Evolutionary conservation across 805 yeast genomes (phyloP).

Genomic region (Cyberlindnera xishuangbannaensis): DNA sequence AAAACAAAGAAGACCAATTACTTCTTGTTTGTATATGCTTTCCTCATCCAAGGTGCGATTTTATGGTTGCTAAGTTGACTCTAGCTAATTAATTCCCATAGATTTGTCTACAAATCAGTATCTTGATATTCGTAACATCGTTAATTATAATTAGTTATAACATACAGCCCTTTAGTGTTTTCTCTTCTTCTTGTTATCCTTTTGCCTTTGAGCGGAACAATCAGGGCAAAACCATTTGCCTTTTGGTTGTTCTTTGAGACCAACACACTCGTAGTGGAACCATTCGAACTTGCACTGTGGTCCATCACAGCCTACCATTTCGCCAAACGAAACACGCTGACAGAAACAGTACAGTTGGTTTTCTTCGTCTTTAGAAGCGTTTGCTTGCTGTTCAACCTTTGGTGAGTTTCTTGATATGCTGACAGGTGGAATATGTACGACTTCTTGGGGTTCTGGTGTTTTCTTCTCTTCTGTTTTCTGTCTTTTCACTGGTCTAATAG

Average conservation of each 20-base stretch:
- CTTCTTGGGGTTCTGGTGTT: slow-evolving; percentile 15
- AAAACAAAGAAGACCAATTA: slow-evolving; percentile 78
- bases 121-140: background rate
- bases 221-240: slow-evolving; percentile 95
- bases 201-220: slow-evolving; percentile 41
- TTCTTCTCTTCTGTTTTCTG: slow-evolving; percentile 18
- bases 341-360: slow-evolving; percentile 82
- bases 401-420: slow-evolving; percentile 3
- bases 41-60: slow-evolving; percentile 68
- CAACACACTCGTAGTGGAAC: slow-evolving; percentile 97
- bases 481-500: slow-evolving; percentile 17
- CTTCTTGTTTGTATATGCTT: slow-evolving; percentile 79
- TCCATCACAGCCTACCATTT: slow-evolving; percentile 95
- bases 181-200: slow-evolving; percentile 23
- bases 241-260: slow-evolving; percentile 79
- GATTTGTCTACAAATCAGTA: background rate
- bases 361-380: slow-evolving; percentile 47
- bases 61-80: slow-evolving; percentile 57
- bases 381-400: slow-evolving; percentile 5
- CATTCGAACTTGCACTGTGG: slow-evolving; percentile 85
- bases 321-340: slow-evolving; percentile 90
- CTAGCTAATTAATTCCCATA: background rate
- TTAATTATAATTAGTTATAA: background rate
- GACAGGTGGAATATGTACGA: slow-evolving; percentile 1
- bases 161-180: slow-evolving; percentile 7